These are phyloP conservation scores for Picochlorum sp. DNA, from an alignment of 139 green algal genomes.

Conservation along the genomic window DNA sequence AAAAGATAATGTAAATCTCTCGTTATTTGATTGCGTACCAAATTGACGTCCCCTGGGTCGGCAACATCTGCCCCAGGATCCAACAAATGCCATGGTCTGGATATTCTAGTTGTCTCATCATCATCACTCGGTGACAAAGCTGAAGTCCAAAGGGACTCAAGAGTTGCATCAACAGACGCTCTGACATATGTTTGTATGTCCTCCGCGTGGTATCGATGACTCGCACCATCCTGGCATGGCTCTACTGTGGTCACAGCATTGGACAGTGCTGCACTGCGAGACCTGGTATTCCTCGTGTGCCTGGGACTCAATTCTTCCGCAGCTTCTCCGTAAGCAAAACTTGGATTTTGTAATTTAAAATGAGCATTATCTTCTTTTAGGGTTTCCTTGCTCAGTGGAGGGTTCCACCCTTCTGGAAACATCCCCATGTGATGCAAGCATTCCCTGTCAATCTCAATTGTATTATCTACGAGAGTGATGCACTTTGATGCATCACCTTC, in stretches of 20 bases:
- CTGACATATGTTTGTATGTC: not conserved
- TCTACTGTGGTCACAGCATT: no score
- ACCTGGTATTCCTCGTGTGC: no score
- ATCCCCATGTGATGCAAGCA: constrained; percentile 1
- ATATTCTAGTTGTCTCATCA: not conserved
- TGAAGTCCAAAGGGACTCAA: not conserved
- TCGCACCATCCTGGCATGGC: not conserved
- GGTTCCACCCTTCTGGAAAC: constrained; percentile 6
- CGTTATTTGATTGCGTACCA: constrained; percentile 42
- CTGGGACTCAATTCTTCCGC: no score
- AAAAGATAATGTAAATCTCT: constrained; percentile 58
- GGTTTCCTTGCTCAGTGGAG: constrained; percentile 1
- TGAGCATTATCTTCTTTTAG: not conserved
- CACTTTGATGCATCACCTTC: not conserved
- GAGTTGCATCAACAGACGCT: not conserved
- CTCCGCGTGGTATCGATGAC: not conserved
- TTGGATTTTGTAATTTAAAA: no score
- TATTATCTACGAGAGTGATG: constrained; percentile 2
- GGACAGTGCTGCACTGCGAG: no score
- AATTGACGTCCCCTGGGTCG: not conserved
- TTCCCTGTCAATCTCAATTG: constrained; percentile 10
- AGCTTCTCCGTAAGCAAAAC: no score
- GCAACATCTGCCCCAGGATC: constrained; percentile 3
- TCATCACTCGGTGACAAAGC: not conserved
- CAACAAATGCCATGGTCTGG: constrained; percentile 12